These are phyloP conservation scores for Prunus fruticosa DNA, from an alignment of 306 rosid genomes.

Conservation along the genomic window DNA sequence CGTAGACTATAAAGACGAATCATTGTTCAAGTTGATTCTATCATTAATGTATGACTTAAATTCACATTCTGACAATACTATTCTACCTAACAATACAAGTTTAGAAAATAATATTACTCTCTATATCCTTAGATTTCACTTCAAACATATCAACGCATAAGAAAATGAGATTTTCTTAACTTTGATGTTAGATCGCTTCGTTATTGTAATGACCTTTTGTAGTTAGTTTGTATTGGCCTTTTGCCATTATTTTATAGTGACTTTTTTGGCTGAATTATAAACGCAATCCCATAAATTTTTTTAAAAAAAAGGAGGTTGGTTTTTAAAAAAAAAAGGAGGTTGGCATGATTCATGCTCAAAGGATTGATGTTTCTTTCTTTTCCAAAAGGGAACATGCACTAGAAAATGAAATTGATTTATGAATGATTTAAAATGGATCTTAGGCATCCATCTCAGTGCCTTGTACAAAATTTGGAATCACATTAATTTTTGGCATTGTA, in stretches of 20 bases:
- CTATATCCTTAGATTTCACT: background rate
- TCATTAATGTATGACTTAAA: background rate
- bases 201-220: too few species aligned
- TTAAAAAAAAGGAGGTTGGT: too few species aligned
- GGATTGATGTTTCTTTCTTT: background rate
- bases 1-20: background rate
- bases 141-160: background rate
- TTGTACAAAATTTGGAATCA: background rate
- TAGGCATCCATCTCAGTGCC: background rate
- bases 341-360: background rate
- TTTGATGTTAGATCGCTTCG: too few species aligned
- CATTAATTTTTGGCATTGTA: background rate
- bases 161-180: background rate
- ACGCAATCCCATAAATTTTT: too few species aligned
- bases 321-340: background rate
- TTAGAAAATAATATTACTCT: background rate
- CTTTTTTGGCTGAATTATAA: too few species aligned
- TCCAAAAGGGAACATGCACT: background rate
- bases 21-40: background rate
- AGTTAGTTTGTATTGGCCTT: too few species aligned
- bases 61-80: background rate
- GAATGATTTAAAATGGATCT: background rate
- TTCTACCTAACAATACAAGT: background rate
- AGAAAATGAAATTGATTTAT: background rate
- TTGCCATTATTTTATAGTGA: too few species aligned